These are phyloP conservation scores for Jackrogersella minutella DNA, from an alignment of 495 filamentous ascomycete species.

Conservation along the genomic window DNA sequence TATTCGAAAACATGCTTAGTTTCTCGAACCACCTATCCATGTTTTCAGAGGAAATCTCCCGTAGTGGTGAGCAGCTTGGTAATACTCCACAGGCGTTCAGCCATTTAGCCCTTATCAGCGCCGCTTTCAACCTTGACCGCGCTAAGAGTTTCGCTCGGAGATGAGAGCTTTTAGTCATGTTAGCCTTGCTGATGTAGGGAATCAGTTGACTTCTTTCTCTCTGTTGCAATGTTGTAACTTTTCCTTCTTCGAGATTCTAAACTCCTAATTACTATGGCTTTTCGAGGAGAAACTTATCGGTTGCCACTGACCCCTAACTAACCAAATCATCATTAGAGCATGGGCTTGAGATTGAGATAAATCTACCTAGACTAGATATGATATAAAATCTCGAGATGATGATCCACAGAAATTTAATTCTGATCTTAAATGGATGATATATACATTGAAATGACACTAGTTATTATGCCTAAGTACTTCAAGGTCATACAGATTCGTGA, in stretches of 20 bases:
- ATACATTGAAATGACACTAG: too few species aligned
- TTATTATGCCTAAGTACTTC: too few species aligned
- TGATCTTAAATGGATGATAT: too few species aligned
- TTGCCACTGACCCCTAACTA: too few species aligned
- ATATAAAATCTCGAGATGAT: too few species aligned
- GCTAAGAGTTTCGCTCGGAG: constrained; percentile 33
- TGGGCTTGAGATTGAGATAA: too few species aligned
- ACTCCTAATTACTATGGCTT: not conserved
- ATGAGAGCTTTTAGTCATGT: not conserved
- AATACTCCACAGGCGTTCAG: constrained; percentile 80
- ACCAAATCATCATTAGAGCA: too few species aligned
- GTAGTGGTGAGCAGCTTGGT: constrained; percentile 74
- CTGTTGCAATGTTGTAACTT: not conserved
- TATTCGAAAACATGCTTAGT: constrained; percentile 77
- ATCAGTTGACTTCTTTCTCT: not conserved
- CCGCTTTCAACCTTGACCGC: constrained; percentile 74
- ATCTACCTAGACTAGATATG: too few species aligned
- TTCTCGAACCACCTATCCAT: constrained; percentile 77
- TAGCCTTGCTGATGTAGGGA: not conserved
- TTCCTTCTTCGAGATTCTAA: not conserved
- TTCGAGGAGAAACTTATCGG: too few species aligned
- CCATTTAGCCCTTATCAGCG: constrained; percentile 74
- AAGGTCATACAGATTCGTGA: too few species aligned
- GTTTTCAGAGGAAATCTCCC: constrained; percentile 78
- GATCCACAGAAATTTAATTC: too few species aligned